phyloP scores from a whole-genome alignment of 768 basidiomycete genomes.

The Mycena venus region DNA sequence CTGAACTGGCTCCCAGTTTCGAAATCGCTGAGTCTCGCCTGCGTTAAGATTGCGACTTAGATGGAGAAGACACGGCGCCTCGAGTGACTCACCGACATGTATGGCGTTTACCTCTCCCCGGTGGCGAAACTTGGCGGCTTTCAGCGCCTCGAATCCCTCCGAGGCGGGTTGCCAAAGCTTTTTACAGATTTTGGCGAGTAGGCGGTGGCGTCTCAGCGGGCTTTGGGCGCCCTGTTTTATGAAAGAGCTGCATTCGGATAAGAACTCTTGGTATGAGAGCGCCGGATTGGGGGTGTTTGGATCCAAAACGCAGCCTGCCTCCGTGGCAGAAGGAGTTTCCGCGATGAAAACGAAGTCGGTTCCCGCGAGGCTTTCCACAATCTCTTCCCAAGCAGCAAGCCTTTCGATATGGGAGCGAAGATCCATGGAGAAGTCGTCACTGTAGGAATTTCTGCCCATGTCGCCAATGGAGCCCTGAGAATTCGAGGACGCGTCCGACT shows the following conservation, averaged over 20 bases:
- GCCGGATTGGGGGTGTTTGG: background rate
- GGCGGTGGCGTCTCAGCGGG: background rate
- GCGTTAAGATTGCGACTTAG: background rate
- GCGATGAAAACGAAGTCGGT: background rate
- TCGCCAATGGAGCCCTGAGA: too few species aligned
- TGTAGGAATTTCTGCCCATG: background rate
- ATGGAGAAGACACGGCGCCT: background rate
- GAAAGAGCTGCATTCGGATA: background rate
- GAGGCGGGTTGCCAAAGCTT: background rate
- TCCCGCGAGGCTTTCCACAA: background rate
- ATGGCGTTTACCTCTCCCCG: background rate
- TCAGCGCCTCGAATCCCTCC: background rate
- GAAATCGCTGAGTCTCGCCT: background rate
- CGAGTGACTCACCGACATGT: background rate
- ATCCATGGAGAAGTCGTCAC: background rate
- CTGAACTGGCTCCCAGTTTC: constrained; percentile 2
- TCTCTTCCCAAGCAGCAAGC: constrained; percentile 1
- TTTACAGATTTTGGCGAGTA: background rate
- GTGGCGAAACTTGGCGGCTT: background rate
- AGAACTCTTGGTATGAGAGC: background rate
- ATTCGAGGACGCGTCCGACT: background rate
- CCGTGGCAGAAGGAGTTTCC: too few species aligned
- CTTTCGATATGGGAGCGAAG: constrained; percentile 7
- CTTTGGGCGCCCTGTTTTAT: background rate
- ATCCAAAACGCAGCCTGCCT: background rate